Evolutionary conservation across 306 rosid genomes (phyloP).

Genomic region (Cicer bijugum): DNA sequence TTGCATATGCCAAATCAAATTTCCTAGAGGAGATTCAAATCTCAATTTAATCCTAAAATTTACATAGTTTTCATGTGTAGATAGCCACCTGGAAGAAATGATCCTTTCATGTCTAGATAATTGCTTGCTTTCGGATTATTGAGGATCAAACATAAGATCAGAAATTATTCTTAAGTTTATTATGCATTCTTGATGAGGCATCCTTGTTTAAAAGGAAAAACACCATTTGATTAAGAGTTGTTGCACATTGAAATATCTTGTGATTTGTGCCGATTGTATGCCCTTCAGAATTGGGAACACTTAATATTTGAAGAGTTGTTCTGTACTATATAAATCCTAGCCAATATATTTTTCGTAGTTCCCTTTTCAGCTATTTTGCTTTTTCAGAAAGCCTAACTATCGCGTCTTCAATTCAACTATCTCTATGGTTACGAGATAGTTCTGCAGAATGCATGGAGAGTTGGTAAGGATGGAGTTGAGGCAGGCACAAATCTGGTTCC

Average conservation of each 20-base stretch:
- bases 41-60: slow-evolving; percentile 13
- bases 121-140: neutral
- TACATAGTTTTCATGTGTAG: neutral
- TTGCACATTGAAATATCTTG: slow-evolving; percentile 12
- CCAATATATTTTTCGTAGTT: neutral
- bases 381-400: slow-evolving; percentile 27
- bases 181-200: neutral
- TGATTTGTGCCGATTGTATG: slow-evolving; percentile 7
- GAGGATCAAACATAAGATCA: neutral
- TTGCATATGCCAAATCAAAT: slow-evolving; percentile 15
- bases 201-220: slow-evolving; percentile 9
- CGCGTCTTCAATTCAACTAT: slow-evolving; percentile 22
- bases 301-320: neutral
- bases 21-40: neutral
- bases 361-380: neutral
- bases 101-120: slow-evolving; percentile 23
- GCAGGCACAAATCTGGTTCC: slow-evolving; percentile 59
- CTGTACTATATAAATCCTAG: neutral
- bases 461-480: slow-evolving; percentile 84
- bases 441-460: slow-evolving; percentile 75
- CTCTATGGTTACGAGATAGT: slow-evolving; percentile 49
- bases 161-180: slow-evolving; percentile 16
- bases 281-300: neutral
- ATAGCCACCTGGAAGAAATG: slow-evolving; percentile 20
- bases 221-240: slow-evolving; percentile 20